Percentiles rank a stretch among this genome's conserved stretches.
phyloP scores from a whole-genome alignment of 1,139 yeast genomes.

The Sugiyamaella castrensis region DNA sequence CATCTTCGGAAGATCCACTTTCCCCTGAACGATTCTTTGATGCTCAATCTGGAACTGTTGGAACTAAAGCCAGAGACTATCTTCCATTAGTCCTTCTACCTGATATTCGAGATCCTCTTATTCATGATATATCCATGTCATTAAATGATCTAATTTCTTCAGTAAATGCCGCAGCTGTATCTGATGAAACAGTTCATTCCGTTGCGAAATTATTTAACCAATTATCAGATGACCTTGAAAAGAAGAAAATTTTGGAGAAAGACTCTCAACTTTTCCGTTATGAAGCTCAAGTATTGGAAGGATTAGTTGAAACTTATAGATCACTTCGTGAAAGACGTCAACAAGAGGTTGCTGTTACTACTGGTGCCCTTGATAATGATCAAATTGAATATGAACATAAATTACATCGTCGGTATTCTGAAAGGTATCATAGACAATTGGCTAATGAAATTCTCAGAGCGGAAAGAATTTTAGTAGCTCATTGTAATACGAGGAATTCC shows the following conservation, averaged over 20 bases:
- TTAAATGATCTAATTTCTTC: conserved; percentile 32
- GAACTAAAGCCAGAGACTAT: conserved; percentile 26
- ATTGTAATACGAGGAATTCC: conserved; percentile 20
- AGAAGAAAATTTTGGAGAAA: conserved; percentile 20
- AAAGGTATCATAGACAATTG: conserved; percentile 20
- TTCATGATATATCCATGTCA: conserved; percentile 29
- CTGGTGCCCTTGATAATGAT: background rate
- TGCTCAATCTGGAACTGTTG: conserved; percentile 32
- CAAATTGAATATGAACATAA: background rate
- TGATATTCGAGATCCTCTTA: conserved; percentile 27
- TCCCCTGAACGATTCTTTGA: conserved; percentile 31
- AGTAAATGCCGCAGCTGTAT: conserved; percentile 31
- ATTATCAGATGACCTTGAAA: conserved; percentile 22
- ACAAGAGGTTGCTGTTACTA: conserved; percentile 9
- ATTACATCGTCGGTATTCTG: conserved; percentile 7
- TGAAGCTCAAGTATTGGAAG: conserved; percentile 23
- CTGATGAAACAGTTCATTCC: conserved; percentile 24
- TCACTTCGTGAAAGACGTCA: conserved; percentile 13
- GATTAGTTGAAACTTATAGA: conserved; percentile 18
- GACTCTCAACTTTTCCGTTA: conserved; percentile 22
- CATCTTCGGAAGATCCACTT: conserved; percentile 28
- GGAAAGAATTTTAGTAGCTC: conserved; percentile 26
- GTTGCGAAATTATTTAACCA: conserved; percentile 24
- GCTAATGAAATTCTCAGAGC: conserved; percentile 24
- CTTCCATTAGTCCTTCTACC: conserved; percentile 32